A percentile compares a stretch with the other conserved stretches of the same genome.
Conservation (phyloP, 768 basidiomycete genomes). For the Pholiota molesta region DNA sequence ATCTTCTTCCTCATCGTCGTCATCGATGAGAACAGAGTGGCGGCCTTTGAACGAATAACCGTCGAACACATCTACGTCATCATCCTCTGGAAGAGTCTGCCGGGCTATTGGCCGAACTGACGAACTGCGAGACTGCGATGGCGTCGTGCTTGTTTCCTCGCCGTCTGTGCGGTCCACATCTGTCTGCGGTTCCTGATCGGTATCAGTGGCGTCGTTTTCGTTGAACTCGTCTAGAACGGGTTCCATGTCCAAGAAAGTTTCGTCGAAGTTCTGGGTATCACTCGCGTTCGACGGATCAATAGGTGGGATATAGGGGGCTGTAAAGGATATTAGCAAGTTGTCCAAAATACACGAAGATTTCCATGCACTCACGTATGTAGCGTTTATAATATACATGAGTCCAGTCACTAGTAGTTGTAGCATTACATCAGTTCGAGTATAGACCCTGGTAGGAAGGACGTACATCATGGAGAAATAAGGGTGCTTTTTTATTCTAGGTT, state of each 20-base stretch:
- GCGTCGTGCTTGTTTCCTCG: constrained; percentile 77
- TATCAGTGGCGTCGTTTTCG: constrained; percentile 64
- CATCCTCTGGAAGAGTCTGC: constrained; percentile 42
- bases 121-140: constrained; percentile 78
- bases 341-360: constrained; percentile 9
- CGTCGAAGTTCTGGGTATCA: constrained; percentile 98
- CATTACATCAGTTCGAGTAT: constrained; percentile 18
- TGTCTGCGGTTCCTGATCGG: constrained; percentile 71
- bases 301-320: constrained; percentile 91
- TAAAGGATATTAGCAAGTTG: constrained; percentile 23
- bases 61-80: constrained; percentile 81
- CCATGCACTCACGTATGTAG: constrained; percentile 76
- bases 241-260: constrained; percentile 95
- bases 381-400: constrained; percentile 93
- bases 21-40: constrained; percentile 77
- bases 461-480: constrained; percentile 96
- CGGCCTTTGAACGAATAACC: constrained; percentile 94
- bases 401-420: constrained; percentile 69
- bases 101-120: constrained; percentile 51
- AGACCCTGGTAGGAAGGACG: constrained; percentile 30
- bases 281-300: constrained; percentile 90
- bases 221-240: constrained; percentile 83
- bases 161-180: constrained; percentile 75
- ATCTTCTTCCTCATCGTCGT: constrained; percentile 68
- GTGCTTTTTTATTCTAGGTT: constrained; percentile 92